Evolutionary conservation across 2,329 filamentous ascomycete genomes (phyloP).

Genomic region (Stagonosporopsis tanaceti): DNA sequence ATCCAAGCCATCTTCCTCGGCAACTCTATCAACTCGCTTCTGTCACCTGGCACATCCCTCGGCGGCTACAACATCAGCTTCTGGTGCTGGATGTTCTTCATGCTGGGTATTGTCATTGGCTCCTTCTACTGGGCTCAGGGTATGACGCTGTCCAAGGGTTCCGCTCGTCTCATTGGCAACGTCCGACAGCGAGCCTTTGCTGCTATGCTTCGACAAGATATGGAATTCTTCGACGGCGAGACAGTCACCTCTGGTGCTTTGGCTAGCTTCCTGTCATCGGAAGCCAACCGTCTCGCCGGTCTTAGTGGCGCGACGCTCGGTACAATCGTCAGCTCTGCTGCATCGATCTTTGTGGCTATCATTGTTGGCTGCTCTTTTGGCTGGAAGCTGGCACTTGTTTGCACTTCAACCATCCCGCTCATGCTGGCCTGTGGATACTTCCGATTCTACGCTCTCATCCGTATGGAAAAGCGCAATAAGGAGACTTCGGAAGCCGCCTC

Average conservation of each 20-base stretch:
- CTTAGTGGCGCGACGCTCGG: constrained; percentile 89
- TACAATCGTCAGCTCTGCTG: constrained; percentile 79
- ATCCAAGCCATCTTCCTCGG: constrained; percentile 78
- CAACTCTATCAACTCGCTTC: constrained; percentile 80
- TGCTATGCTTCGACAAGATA: constrained; percentile 82
- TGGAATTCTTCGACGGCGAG: constrained; percentile 88
- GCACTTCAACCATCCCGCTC: constrained; percentile 78
- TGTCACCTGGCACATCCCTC: constrained; percentile 66
- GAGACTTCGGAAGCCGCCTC: constrained; percentile 81
- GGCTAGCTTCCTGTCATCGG: constrained; percentile 70
- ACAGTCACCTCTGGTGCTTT: constrained; percentile 90
- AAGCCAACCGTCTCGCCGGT: constrained; percentile 89
- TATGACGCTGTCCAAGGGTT: constrained; percentile 65
- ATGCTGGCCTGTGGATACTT: constrained; percentile 84
- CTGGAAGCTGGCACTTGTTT: constrained; percentile 90
- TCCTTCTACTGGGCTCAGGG: constrained; percentile 42
- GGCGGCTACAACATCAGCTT: constrained; percentile 69
- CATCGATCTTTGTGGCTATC: constrained; percentile 79
- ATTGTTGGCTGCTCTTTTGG: constrained; percentile 74
- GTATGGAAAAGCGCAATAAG: constrained; percentile 79
- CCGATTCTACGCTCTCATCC: constrained; percentile 87
- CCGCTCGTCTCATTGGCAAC: constrained; percentile 74
- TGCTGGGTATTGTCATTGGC: constrained; percentile 41
- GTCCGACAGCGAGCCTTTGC: constrained; percentile 85
- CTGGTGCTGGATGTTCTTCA: constrained; percentile 49